These are phyloP conservation scores for Gossypioides kirkii DNA, from an alignment of 345 rosid genomes.

Conservation along the genomic window DNA sequence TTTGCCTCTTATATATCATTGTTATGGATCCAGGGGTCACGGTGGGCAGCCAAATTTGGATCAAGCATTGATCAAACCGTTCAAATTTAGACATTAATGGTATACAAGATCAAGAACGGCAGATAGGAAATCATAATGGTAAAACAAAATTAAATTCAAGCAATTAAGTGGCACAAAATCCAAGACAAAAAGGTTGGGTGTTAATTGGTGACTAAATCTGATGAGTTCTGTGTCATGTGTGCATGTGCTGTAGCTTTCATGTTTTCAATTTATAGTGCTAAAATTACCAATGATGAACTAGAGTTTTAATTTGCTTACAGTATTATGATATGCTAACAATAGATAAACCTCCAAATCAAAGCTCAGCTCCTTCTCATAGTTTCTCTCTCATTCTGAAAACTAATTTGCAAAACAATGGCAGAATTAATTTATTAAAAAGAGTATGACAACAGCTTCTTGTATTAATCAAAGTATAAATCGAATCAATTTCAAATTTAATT, in stretches of 20 bases:
- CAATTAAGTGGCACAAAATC: neutral
- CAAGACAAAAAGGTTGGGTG: neutral
- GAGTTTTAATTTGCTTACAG: neutral
- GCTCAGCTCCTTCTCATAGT: neutral
- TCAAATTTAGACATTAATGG: neutral
- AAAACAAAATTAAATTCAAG: neutral
- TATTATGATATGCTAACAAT: neutral
- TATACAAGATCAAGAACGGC: neutral
- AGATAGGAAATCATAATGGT: neutral
- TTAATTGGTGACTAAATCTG: neutral
- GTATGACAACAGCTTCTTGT: too few relatives aligned
- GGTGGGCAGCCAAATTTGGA: neutral
- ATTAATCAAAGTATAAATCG: too few relatives aligned
- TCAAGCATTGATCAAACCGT: neutral
- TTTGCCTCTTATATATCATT: neutral
- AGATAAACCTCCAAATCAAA: neutral
- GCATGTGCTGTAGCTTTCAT: neutral
- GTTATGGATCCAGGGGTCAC: neutral
- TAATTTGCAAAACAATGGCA: too few relatives aligned
- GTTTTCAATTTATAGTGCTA: neutral
- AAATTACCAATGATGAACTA: neutral
- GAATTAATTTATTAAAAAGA: too few relatives aligned
- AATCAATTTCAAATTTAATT: too few relatives aligned
- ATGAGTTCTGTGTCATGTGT: neutral
- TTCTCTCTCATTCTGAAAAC: neutral